These are phyloP conservation scores for Rubia tinctorum DNA, from an alignment of 305 asterid genomes.

Conservation along the genomic window DNA sequence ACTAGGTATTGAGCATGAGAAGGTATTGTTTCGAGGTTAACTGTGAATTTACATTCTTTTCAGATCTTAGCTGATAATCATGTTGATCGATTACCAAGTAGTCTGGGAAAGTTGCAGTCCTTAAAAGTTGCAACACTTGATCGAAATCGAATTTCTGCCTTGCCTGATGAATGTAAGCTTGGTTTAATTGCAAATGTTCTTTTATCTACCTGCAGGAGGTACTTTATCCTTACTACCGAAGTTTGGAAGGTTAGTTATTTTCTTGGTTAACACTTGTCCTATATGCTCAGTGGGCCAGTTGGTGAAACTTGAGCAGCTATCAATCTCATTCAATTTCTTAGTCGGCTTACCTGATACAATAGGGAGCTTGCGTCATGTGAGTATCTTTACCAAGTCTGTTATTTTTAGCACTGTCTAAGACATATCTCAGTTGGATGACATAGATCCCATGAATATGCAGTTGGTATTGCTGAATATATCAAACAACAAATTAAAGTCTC, in stretches of 20 bases:
- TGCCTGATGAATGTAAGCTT: constrained; percentile 93
- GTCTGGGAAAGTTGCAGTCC: constrained; percentile 87
- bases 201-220: constrained; percentile 9
- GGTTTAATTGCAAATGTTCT: constrained; percentile 16
- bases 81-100: constrained; percentile 76
- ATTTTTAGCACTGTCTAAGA: neutral
- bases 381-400: constrained; percentile 21
- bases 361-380: constrained; percentile 97
- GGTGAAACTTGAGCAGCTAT: constrained; percentile 89
- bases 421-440: constrained; percentile 10
- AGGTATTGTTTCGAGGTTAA: neutral
- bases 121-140: constrained; percentile 81
- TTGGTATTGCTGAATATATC: constrained; percentile 86
- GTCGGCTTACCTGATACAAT: constrained; percentile 77
- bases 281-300: constrained; percentile 84
- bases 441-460: constrained; percentile 40
- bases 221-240: constrained; percentile 11
- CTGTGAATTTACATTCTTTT: constrained; percentile 11
- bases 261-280: constrained; percentile 15
- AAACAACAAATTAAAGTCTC: constrained; percentile 70
- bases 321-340: constrained; percentile 67
- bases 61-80: constrained; percentile 84
- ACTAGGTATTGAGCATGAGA: neutral
- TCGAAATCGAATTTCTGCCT: constrained; percentile 60
- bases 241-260: constrained; percentile 4